phyloP scores from a whole-genome alignment of 2,329 filamentous ascomycete genomes.

The Akanthomyces muscarius region DNA sequence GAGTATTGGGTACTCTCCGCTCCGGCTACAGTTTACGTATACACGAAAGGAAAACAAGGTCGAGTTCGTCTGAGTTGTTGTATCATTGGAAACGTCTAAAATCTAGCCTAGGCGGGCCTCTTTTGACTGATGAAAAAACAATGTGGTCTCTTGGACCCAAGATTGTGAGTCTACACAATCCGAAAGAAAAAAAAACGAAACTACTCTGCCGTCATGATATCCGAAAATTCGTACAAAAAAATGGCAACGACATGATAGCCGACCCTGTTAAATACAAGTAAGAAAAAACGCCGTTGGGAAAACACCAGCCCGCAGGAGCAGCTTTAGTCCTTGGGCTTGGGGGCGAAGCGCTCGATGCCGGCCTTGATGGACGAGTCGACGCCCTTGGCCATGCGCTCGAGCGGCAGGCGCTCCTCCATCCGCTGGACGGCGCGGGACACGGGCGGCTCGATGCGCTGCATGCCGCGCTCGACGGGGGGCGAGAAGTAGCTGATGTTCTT shows the following conservation, averaged over 20 bases:
- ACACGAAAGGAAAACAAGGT: no score
- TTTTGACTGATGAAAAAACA: not conserved
- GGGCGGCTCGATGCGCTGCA: conserved; percentile 47
- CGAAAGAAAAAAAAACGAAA: not conserved
- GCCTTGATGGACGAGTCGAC: conserved; percentile 46
- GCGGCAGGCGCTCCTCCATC: conserved; percentile 45
- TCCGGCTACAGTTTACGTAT: not conserved
- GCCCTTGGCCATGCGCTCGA: conserved; percentile 47
- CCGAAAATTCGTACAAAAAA: not conserved
- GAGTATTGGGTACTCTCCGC: not conserved
- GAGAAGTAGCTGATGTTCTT: conserved; percentile 52
- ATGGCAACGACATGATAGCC: not conserved
- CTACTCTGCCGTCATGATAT: not conserved
- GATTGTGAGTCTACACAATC: not conserved
- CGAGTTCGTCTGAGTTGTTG: not conserved
- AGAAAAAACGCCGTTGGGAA: not conserved
- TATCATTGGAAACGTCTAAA: conserved; percentile 4
- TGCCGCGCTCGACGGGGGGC: conserved; percentile 42
- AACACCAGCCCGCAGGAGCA: not conserved
- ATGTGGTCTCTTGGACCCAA: not conserved
- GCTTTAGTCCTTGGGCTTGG: conserved; percentile 22
- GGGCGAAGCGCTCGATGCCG: conserved; percentile 38
- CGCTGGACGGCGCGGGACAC: conserved; percentile 42
- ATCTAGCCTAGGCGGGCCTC: conserved; percentile 12
- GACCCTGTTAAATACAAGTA: not conserved